phyloP scores from a whole-genome alignment of 2,329 filamentous ascomycete species.

The Cadophora luteo-olivacea region DNA sequence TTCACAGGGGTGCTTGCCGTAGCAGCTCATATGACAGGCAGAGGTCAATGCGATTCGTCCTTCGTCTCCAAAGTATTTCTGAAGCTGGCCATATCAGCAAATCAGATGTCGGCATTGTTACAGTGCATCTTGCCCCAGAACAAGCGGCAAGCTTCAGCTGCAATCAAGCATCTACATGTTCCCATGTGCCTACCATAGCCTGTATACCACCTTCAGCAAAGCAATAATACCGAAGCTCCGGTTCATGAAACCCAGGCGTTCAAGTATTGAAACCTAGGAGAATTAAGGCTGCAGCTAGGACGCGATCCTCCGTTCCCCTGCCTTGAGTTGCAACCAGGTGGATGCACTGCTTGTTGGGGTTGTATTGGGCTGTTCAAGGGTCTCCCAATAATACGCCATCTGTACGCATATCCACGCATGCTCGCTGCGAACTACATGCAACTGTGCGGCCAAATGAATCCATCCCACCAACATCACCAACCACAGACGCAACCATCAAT shows the following conservation, averaged over 20 bases:
- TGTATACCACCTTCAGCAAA: neutral
- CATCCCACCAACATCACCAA: constrained; percentile 8
- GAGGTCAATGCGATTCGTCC: constrained; percentile 6
- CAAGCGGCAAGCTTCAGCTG: neutral
- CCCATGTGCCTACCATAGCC: constrained; percentile 1
- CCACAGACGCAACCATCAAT: neutral
- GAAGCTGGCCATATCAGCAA: neutral
- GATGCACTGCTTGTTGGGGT: neutral
- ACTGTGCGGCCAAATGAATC: constrained; percentile 2
- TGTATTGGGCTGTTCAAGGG: neutral
- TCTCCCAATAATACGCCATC: constrained; percentile 4
- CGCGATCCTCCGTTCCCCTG: constrained; percentile 10
- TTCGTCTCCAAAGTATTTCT: constrained; percentile 3
- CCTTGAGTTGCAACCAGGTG: constrained; percentile 10
- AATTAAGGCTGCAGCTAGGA: constrained; percentile 11
- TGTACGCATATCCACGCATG: neutral
- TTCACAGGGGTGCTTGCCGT: neutral
- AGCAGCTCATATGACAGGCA: constrained; percentile 7
- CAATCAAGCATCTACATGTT: constrained; percentile 3
- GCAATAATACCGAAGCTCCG: constrained; percentile 9
- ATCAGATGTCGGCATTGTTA: neutral
- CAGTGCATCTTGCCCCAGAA: neutral
- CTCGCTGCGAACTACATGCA: constrained; percentile 14
- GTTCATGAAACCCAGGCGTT: constrained; percentile 3
- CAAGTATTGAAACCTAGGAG: constrained; percentile 11